phyloP scores from a whole-genome alignment of 1,139 yeast genomes.

The Scheffersomyces stambukii region DNA sequence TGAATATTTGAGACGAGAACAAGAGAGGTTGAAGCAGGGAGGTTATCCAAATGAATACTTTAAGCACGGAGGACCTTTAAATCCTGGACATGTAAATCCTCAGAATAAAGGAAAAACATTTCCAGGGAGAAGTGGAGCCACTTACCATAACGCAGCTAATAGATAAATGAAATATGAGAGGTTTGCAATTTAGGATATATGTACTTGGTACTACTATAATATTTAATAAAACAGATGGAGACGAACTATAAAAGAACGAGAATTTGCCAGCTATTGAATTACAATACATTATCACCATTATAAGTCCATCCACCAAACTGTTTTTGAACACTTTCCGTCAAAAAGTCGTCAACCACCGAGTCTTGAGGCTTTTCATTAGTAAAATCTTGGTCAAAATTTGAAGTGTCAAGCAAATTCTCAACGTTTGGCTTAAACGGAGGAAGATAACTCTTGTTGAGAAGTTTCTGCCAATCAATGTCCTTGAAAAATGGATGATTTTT shows the following conservation, averaged over 20 bases:
- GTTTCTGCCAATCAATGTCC: conserved; percentile 86
- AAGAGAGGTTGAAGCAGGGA: conserved; percentile 29
- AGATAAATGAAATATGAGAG: conserved; percentile 9
- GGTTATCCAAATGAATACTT: conserved; percentile 27
- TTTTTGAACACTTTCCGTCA: conserved; percentile 86
- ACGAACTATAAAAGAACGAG: no score
- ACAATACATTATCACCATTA: conserved; percentile 52
- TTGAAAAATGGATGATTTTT: conserved; percentile 83
- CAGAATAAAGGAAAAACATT: conserved; percentile 27
- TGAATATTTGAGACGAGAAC: conserved; percentile 30
- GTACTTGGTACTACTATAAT: conserved; percentile 1
- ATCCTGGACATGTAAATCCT: conserved; percentile 14
- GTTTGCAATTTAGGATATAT: not conserved
- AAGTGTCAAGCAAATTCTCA: conserved; percentile 79
- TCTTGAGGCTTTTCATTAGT: conserved; percentile 93
- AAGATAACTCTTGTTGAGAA: conserved; percentile 80
- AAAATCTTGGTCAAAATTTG: conserved; percentile 90
- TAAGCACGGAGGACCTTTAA: conserved; percentile 24
- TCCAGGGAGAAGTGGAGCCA: conserved; percentile 39
- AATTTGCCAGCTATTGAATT: no score
- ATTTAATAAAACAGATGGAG: conserved; percentile 1
- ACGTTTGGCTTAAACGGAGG: conserved; percentile 97
- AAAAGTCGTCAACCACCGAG: conserved; percentile 88
- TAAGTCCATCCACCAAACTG: conserved; percentile 99
- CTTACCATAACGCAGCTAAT: conserved; percentile 38